Percentiles rank a stretch among this genome's conserved stretches.
Conservation (phyloP, 192 early-diverging fungal genomes). For the Rhizophagus sp. region DNA sequence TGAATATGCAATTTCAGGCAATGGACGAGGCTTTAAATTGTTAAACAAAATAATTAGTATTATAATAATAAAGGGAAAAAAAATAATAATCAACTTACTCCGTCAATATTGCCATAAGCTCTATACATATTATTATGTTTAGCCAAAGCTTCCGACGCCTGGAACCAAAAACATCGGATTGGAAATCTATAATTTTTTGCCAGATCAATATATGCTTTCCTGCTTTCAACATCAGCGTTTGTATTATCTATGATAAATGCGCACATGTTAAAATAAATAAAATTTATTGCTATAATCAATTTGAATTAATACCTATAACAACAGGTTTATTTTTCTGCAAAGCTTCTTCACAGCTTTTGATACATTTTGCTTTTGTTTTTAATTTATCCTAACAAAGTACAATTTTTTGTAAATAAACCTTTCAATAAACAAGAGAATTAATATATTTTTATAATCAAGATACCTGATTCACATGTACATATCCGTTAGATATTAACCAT, state of each 20-base stretch:
- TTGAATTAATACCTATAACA: slow-evolving; percentile 63
- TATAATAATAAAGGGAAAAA: neutral
- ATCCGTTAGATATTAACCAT: slow-evolving; percentile 65
- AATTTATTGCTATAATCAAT: neutral
- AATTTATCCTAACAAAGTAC: slow-evolving; percentile 66
- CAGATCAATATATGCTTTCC: slow-evolving; percentile 63
- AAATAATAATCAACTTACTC: neutral
- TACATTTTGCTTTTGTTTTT: slow-evolving; percentile 76
- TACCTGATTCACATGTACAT: slow-evolving; percentile 71
- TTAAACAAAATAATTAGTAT: neutral
- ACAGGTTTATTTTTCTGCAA: slow-evolving; percentile 57
- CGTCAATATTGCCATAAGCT: slow-evolving; percentile 33
- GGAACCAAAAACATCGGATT: slow-evolving; percentile 65
- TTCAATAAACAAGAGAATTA: neutral
- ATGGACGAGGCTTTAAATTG: neutral
- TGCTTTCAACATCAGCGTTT: slow-evolving; percentile 64
- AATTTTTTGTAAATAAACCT: neutral
- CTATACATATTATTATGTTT: slow-evolving; percentile 83
- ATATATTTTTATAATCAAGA: neutral
- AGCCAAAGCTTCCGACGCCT: slow-evolving; percentile 53
- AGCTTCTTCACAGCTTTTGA: slow-evolving; percentile 51
- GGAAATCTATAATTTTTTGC: slow-evolving; percentile 61
- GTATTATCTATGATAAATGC: slow-evolving; percentile 65
- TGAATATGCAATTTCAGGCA: slow-evolving; percentile 22
- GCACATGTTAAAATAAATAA: neutral